These are phyloP conservation scores for Nicotiana tomentosiformis DNA, from an alignment of 257 asterid species.

Conservation along the genomic window DNA sequence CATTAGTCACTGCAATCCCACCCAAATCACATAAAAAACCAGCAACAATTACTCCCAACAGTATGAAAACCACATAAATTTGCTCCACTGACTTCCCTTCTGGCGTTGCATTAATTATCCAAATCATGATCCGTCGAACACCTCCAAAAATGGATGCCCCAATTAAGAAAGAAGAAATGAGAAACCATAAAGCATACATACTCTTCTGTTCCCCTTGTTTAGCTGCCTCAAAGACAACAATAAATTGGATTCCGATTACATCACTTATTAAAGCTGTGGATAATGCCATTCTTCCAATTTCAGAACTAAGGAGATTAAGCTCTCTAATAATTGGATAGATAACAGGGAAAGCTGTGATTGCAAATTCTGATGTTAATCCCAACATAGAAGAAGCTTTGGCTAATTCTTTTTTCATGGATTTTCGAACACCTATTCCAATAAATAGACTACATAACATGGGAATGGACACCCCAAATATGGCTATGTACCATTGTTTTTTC, in stretches of 20 bases:
- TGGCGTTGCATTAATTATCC: constrained; percentile 58
- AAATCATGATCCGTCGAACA: constrained; percentile 38
- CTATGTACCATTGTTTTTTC: constrained; percentile 57
- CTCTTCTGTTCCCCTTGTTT: constrained; percentile 44
- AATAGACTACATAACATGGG: constrained; percentile 29
- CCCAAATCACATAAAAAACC: constrained; percentile 53
- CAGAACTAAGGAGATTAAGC: constrained; percentile 74
- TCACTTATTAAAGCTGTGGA: constrained; percentile 49
- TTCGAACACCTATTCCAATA: constrained; percentile 26
- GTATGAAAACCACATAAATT: constrained; percentile 44
- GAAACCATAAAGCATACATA: constrained; percentile 35
- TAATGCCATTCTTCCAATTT: constrained; percentile 64
- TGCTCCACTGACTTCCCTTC: constrained; percentile 64
- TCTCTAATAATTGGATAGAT: constrained; percentile 56
- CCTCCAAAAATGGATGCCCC: constrained; percentile 27
- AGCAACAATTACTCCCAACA: constrained; percentile 51
- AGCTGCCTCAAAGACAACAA: constrained; percentile 46
- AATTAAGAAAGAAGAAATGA: constrained; percentile 22
- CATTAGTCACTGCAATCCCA: constrained; percentile 67
- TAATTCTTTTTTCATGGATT: constrained; percentile 25
- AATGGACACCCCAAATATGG: constrained; percentile 15
- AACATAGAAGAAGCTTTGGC: constrained; percentile 33
- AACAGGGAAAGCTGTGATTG: constrained; percentile 61
- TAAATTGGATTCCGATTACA: constrained; percentile 41
- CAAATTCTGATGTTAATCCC: constrained; percentile 44